Base-by-base conservation (phyloP, 1,284 basidiomycete genomes). In the Macrocystidia cucumis region DNA sequence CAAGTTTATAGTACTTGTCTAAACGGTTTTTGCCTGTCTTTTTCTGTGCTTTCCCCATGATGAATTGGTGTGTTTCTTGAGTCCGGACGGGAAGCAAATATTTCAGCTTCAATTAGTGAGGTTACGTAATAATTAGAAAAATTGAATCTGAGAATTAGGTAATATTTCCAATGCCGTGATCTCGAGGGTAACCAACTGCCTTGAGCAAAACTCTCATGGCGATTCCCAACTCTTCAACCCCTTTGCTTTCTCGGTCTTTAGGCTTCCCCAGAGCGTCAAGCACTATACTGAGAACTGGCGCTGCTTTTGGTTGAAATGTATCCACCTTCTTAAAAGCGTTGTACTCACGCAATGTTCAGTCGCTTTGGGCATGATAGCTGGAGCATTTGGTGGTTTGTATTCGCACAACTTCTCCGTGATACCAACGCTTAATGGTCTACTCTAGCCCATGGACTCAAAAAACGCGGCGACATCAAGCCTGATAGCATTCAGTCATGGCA, bases 11-110 rank as follows among this genome's bases (percentile, higher is more conserved):
- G 62, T 91, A 96, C 65, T 95, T 95, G 63, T 96, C 91, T 38
- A 96, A 69, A 58, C 92, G 90, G 47, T 88, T 91, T 64, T 96
- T 96, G 48, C 86, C 86, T n/a, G 86, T 89, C 69, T 90, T 90
- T 63, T 90, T 90, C 54, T 87, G 81, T 16, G 72, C 67, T 50
- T 87, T 88, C 25, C 73, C 82, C 85, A 89, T 89, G n/a, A 28
- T 12, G 12, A 5, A n/a, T n/a, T n/a, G n/a, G n/a, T n/a, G n/a
- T n/a, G n/a, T 18, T 16, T 9, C 16, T 9, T 23, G n/a, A 19
- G 12, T 25, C 7, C 24, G 22, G 9, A 33, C 7, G 12, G 17
- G 13, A 21, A 20, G 31, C 19, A 23, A 23, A 12, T 3, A 11
- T 26, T 29, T 21, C 2, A 7, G 20, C 13, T n/a, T n/a, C n/a